Evolutionary conservation across 2,329 filamentous ascomycete species (phyloP).

Genomic region (Cordyceps sp.): DNA sequence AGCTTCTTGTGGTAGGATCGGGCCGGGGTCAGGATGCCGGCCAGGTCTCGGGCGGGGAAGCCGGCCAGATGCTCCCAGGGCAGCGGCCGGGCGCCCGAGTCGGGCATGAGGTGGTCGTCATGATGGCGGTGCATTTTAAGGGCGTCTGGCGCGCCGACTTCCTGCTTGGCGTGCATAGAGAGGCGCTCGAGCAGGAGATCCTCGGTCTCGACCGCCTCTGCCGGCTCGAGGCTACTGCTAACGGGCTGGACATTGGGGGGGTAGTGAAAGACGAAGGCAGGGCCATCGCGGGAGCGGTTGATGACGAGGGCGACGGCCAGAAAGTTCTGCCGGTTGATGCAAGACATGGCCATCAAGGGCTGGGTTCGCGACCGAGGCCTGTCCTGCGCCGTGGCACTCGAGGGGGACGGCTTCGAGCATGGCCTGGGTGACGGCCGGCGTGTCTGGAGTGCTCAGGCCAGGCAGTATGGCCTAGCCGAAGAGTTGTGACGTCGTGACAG

Average conservation of each 20-base stretch:
- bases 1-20: constrained; percentile 62
- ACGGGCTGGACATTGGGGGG: constrained; percentile 39
- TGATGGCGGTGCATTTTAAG: constrained; percentile 31
- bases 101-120: constrained; percentile 38
- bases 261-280: constrained; percentile 75
- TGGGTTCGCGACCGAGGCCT: too few species aligned
- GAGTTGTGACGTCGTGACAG: too few species aligned
- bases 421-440: too few species aligned
- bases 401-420: too few species aligned
- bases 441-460: too few species aligned
- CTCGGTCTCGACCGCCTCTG: constrained; percentile 26
- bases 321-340: constrained; percentile 36
- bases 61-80: constrained; percentile 61
- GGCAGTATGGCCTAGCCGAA: too few species aligned
- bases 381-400: too few species aligned
- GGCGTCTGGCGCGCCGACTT: constrained; percentile 16
- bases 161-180: constrained; percentile 16
- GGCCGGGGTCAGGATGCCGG: constrained; percentile 62
- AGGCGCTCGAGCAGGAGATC: constrained; percentile 32
- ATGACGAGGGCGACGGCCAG: constrained; percentile 61
- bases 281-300: constrained; percentile 59
- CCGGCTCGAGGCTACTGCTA: constrained; percentile 16
- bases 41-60: constrained; percentile 59
- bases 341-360: constrained; percentile 26
- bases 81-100: constrained; percentile 38